Base-by-base conservation (phyloP, 2,329 filamentous ascomycete species). In the Ophiocordyceps robertsii region DNA sequence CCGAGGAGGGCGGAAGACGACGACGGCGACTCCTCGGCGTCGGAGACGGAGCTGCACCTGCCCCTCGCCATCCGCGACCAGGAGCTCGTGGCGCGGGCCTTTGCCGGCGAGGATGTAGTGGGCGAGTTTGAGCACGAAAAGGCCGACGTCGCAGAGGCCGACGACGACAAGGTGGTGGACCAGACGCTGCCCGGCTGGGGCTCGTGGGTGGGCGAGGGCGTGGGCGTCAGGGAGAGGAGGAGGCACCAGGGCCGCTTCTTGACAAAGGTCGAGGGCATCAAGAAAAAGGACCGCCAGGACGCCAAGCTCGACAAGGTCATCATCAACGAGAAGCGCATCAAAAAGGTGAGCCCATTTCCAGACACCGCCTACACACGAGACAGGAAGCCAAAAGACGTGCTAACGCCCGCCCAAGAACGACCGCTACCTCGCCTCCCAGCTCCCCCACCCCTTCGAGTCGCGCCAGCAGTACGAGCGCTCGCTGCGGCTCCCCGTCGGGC, bases 121-220 rank as follows among this genome's bases (percentile, higher is more conserved):
- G 76, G 75, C 38, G 80, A 88, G 33, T 98, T 96, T 56, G 75
- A 77, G 44, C 72, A 72, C 32, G 89, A 96, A 57, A 96, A 96
- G 65, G 72, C 70, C 14, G 75, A 77, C 40, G 68, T 75, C 1
- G 75, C 78, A 16, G 72, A 76, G 29, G 84, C 85, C 16, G 88
- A 95, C 60, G 87, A 84, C 51, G 84, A 93, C 56, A 83, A 92
- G 62, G 68, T 86, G 43, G 65, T 88, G 29, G 87, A 90, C 58
- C 83, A 82, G 50, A 84, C 84, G n/a, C 72, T 98, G 6, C 88
- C 88, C 1, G 92, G 92, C 38, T 98, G 92, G 92, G 92, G 92
- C 49, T 80, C 73, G 54, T 95, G 92, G 92, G 75, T 84, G 6
- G 92, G 92, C 47, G 79, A 84, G 14, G 90, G 89, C 16, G 70